Evolutionary conservation across 2,329 filamentous ascomycete genomes (phyloP).

Genomic region (Epichloe amarillans): DNA sequence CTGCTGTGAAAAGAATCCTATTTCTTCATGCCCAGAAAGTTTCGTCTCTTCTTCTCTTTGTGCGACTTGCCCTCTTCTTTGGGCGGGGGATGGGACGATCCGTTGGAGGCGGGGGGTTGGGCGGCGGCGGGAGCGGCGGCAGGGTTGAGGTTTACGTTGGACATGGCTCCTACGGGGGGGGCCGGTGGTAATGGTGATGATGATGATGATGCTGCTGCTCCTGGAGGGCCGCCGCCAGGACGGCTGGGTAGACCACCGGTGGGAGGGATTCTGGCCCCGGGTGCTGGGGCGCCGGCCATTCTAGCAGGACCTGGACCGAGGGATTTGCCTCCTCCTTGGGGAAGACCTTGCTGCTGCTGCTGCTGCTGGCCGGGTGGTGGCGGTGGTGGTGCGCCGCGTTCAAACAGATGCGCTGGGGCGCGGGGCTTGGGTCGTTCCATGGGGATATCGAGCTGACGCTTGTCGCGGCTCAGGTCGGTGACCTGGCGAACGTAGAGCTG

Average conservation of each 20-base stretch:
- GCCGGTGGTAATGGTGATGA: conserved; percentile 5
- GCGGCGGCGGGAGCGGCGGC: neutral
- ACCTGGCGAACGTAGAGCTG: conserved; percentile 72
- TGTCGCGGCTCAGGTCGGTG: conserved; percentile 63
- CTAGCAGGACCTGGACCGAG: neutral
- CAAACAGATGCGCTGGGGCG: conserved; percentile 76
- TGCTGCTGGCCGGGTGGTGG: conserved; percentile 29
- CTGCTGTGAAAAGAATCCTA: conserved; percentile 20
- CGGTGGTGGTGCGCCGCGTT: conserved; percentile 46
- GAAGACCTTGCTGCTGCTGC: conserved; percentile 18
- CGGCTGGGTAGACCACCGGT: conserved; percentile 15
- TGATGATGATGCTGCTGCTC: neutral
- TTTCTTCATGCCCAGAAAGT: conserved; percentile 48
- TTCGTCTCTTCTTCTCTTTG: conserved; percentile 50
- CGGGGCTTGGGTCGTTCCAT: conserved; percentile 67
- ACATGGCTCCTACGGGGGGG: conserved; percentile 45
- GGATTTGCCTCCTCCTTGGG: neutral
- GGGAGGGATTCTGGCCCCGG: neutral
- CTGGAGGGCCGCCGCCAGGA: conserved; percentile 8
- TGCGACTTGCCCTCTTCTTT: conserved; percentile 27
- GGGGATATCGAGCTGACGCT: conserved; percentile 66
- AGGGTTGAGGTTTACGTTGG: conserved; percentile 35
- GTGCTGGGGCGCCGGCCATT: neutral
- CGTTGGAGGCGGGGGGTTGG: conserved; percentile 1
- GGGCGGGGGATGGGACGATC: conserved; percentile 8